Percentiles rank a stretch among this genome's conserved stretches.
These are phyloP conservation scores for Thozetella sp. DNA, from an alignment of 495 filamentous ascomycete genomes.

Conservation along the genomic window DNA sequence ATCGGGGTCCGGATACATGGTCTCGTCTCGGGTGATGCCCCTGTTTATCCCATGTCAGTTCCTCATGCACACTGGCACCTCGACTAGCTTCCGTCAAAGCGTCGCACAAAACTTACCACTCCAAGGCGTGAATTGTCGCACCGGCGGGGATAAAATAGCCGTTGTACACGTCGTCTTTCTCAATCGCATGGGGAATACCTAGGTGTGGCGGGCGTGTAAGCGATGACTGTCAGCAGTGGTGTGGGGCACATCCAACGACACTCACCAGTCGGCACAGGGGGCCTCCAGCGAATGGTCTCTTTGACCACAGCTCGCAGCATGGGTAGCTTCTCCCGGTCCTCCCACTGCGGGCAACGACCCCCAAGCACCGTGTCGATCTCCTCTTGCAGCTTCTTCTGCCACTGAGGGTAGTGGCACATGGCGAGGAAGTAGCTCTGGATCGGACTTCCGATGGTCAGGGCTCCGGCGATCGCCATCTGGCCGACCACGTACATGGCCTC, in stretches of 20 bases:
- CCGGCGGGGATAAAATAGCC: conserved; percentile 58
- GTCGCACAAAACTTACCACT: conserved; percentile 44
- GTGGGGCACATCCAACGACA: background rate
- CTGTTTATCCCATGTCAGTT: conserved; percentile 40
- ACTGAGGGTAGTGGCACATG: conserved; percentile 61
- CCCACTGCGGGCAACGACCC: conserved; percentile 48
- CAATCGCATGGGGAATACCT: conserved; percentile 56
- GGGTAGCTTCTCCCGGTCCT: conserved; percentile 44
- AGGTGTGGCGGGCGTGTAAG: background rate
- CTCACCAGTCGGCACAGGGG: conserved; percentile 51
- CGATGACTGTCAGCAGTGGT: conserved; percentile 2
- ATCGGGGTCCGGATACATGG: conserved; percentile 62
- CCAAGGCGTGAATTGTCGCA: conserved; percentile 59
- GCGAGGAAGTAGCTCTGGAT: conserved; percentile 61
- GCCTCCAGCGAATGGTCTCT: conserved; percentile 63
- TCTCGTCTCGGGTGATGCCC: conserved; percentile 64
- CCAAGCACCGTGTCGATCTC: conserved; percentile 55
- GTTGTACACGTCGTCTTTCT: conserved; percentile 55
- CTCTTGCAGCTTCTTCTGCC: conserved; percentile 50
- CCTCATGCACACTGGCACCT: conserved; percentile 9
- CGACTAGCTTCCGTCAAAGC: background rate
- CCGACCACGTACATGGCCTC: conserved; percentile 48
- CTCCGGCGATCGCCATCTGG: conserved; percentile 49
- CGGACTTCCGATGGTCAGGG: conserved; percentile 48
- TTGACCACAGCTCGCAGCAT: conserved; percentile 59